Evolutionary conservation across 768 basidiomycete genomes (phyloP).

Genomic region (Cystofilobasidium capitatum): DNA sequence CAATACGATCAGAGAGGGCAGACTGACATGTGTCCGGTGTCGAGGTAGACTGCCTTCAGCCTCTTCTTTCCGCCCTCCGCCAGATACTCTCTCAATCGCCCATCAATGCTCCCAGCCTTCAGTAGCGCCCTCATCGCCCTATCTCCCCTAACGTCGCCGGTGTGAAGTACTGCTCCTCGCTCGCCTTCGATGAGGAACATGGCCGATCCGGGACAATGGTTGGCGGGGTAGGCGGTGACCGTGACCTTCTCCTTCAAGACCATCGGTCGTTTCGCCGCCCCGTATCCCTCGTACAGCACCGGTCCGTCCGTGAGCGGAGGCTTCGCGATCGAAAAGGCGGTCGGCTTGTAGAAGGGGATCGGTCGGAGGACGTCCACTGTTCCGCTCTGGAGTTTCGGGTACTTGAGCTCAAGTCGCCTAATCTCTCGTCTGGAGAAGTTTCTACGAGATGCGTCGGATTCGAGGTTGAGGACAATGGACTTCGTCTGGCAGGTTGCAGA

Average conservation of each 20-base stretch:
- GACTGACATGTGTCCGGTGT: constrained; percentile 15
- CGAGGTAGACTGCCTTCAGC: constrained; percentile 7
- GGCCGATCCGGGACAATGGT: constrained; percentile 88
- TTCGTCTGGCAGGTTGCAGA: too few species aligned
- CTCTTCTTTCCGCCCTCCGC: constrained; percentile 2
- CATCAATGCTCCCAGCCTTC: background rate
- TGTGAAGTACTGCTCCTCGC: constrained; percentile 70
- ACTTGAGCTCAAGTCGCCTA: constrained; percentile 27
- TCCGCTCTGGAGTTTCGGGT: constrained; percentile 11
- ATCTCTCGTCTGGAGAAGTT: constrained; percentile 40
- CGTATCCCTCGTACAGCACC: constrained; percentile 46
- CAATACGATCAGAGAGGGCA: background rate
- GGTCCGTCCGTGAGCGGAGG: too few species aligned
- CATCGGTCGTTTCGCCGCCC: background rate
- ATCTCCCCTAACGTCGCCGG: constrained; percentile 87
- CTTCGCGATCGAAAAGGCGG: background rate
- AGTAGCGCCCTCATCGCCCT: constrained; percentile 33
- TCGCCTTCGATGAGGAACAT: constrained; percentile 79
- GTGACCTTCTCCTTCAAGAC: constrained; percentile 44
- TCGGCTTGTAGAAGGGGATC: background rate
- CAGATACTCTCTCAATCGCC: background rate
- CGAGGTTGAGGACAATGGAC: too few species aligned
- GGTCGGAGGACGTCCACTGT: constrained; percentile 44
- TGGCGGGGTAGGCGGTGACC: constrained; percentile 76
- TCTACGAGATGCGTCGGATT: background rate